phyloP scores from a whole-genome alignment of 2,329 filamentous ascomycete species.

The Helotiales sp. region DNA sequence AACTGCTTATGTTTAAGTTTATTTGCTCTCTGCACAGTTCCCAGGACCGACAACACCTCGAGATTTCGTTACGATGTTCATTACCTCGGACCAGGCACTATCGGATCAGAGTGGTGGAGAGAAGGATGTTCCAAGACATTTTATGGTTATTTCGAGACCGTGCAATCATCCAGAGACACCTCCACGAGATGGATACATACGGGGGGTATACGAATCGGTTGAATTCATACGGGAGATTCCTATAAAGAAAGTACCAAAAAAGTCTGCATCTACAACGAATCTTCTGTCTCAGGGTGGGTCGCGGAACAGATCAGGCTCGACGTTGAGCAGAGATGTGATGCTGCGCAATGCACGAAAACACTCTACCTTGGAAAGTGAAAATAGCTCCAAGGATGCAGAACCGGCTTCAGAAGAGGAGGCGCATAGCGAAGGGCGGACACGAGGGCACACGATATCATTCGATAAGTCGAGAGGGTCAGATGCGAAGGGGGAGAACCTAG shows the following conservation, averaged over 20 bases:
- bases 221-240: constrained; percentile 87
- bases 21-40: constrained; percentile 84
- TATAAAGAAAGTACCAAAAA: constrained; percentile 43
- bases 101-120: constrained; percentile 21
- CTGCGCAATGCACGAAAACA: constrained; percentile 41
- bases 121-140: constrained; percentile 60
- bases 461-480: constrained; percentile 40
- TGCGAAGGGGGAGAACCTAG: constrained; percentile 38
- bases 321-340: constrained; percentile 43
- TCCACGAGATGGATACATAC: constrained; percentile 69
- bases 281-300: constrained; percentile 37
- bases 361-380: constrained; percentile 10
- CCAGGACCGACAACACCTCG: constrained; percentile 84
- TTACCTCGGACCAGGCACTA: constrained; percentile 55
- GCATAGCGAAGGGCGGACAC: constrained; percentile 29
- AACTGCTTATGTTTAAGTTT: constrained; percentile 53
- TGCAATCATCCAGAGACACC: constrained; percentile 75
- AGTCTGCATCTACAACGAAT: constrained; percentile 47
- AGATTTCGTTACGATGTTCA: constrained; percentile 80
- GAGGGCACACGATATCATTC: constrained; percentile 43
- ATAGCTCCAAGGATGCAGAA: neutral
- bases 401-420: constrained; percentile 21
- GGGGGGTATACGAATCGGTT: constrained; percentile 86
- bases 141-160: constrained; percentile 85
- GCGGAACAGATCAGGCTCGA: constrained; percentile 34